Base-by-base conservation (phyloP, 371 early-diverging fungal species). In the Phascolomyces articulosus region DNA sequence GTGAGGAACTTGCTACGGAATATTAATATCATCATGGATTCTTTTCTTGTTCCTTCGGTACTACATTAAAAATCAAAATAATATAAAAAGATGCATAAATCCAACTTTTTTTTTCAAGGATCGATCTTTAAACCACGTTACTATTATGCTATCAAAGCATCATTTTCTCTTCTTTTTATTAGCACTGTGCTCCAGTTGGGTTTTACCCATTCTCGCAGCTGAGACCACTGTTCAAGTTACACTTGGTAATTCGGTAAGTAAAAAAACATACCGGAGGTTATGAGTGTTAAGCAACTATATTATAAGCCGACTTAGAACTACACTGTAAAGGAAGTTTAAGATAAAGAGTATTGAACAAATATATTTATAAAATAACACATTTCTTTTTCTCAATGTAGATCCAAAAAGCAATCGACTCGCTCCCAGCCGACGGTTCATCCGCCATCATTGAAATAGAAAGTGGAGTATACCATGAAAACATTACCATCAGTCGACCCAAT, bases 351-450 rank as follows among this genome's bases (percentile, higher is more conserved):
- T 2, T 34, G 11, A 34, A n/a, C n/a, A n/a, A n/a, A n/a, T n/a
- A n/a, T n/a, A n/a, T n/a, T n/a, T 34, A 2, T 9, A 34, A 6
- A 34, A 34, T 9, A 34, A 9, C 9, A 34, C 34, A 2, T 1
- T 2, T 34, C 34, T 2, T 11, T 11, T 2, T 2, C 2, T 11
- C 6, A 34, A 34, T 16, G 15, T 44, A 64, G 64, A 64, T 64
- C 24, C 64, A 64, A 64, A 31, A 51, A 29, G 64, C 64, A 31
- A 57, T 64, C 10, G 58, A 64, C 20, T 64, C 58, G 16, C 48
- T 64, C 9, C 53, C 64, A 16, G 26, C 28, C 27, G 64, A 64
- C 28, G 40, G 24, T 26, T 64, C 64, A 24, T 8, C 3, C 0
- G 57, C 58, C 3, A 24, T 58, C 10, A 57, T 64, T 28, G 64